Base-by-base conservation (phyloP, 306 rosid species). In the Acacia crassicarpa region DNA sequence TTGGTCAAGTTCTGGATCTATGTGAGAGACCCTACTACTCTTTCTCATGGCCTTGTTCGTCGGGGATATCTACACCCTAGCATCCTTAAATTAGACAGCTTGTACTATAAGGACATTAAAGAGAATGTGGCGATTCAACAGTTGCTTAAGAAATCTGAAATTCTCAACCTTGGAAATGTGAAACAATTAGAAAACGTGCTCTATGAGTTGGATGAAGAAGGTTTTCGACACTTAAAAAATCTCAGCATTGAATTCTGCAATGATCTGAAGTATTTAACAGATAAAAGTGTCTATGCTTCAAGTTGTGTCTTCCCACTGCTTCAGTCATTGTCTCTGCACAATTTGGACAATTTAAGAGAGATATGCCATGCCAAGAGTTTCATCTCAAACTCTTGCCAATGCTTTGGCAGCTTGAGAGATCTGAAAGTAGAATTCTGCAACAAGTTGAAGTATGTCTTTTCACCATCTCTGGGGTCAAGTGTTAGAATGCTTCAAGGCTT, bases 1-100 rank as follows among this genome's bases (percentile, higher is more conserved):
- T 30, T 68, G 5, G 59, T 20, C 4, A 32, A 33, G 7, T 84
- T 80, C 69, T 84, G 87, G 84, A 58, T 84, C 13, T 84, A 79
- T 75, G 6, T 75, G 3, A 59, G 33, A 16, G 45, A 12, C 27
- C 17, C 79, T 30, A 30, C 81, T n/a, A 25, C 70, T 27, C 59
- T 67, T 67, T 82, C 25, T 33, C 63, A 54, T 43, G 77, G 62
- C 17, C 59, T 44, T 74, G 62, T 53, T 30, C 67, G 70, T 70
- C 40, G 45, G 67, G 78, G 79, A 11, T 80, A 70, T 44, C 19
- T 83, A 3, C 53, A 78, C 25, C 77, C 83, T 65, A 83, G 67
- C 48, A 75, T 48, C 43, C 35, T 84, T 51, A 38, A 13, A 41
- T 30, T 79, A 3, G 63, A 45, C 27, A 45, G 35, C 17, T 16